Evolutionary conservation across 441 rosid species (phyloP), one percentile per base, ranked within the genome.

Genomic region (Erysimum cheiri): DNA sequence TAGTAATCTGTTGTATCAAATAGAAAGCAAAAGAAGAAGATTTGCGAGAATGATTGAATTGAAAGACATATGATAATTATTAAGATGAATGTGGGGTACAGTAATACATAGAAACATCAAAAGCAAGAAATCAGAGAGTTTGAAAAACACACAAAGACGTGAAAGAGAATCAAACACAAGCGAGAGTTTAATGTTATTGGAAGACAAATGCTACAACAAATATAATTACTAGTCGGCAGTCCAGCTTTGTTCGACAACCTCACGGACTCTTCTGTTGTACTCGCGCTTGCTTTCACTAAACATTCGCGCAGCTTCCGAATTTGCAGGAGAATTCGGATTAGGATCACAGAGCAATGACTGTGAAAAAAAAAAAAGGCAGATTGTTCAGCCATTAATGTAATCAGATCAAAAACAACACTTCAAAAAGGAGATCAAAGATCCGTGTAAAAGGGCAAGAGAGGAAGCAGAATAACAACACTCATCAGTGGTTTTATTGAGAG

Each of bases 181-280:
- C 61, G 44, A 61, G 24, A n/a, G 32, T 37, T 54, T 48, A 15
- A 19, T 54, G 74, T 46, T 54, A 43, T 47, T 48, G 39, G 53
- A 56, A 35, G 71, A 52, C 41, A 60, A 70, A 35, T 50, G 71
- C 14, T 58, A 76, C 64, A 26, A 26, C 31, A 15, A 64, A n/a
- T 46, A 67, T 46, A 36, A 26, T 41, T 56, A 76, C 63, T 77
- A 87, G 75, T 87, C 90, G 2, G 92, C 90, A 61, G 88, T 87
- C 90, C 92, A 85, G 78, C 92, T 87, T 80, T 85, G 92, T 84
- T 87, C 92, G 1, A 87, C 92, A 41, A 85, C 84, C 60, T 87
- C 92, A 1, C 92, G 85, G 13, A 87, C 88, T 80, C 89, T 82
- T 69, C 92, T 77, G 76, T 87, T 87, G 85, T 87, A 87, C 60